Conservation (phyloP, 768 basidiomycete species). For the Cystoderma amianthinum region DNA sequence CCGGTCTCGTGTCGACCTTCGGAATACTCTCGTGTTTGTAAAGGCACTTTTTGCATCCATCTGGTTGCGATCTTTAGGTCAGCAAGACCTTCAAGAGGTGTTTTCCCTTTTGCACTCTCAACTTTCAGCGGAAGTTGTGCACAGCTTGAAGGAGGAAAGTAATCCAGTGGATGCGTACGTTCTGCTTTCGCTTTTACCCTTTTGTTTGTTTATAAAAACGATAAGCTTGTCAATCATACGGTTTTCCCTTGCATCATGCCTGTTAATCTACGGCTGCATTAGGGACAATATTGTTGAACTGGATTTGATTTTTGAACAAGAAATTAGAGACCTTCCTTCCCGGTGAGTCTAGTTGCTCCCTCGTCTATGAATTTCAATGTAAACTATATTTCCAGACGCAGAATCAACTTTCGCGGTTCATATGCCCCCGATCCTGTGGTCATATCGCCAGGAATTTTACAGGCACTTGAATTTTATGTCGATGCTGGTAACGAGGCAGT, state of each 20-base stretch:
- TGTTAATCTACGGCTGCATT: conserved; percentile 65
- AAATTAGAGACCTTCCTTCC: conserved; percentile 45
- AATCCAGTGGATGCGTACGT: conserved; percentile 32
- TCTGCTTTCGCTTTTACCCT: background rate
- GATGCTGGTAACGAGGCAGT: conserved; percentile 41
- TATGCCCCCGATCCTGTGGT: conserved; percentile 51
- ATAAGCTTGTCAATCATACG: conserved; percentile 47
- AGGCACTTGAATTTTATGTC: conserved; percentile 45
- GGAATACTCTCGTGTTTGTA: conserved; percentile 42
- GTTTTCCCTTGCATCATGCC: conserved; percentile 51
- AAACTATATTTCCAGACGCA: conserved; percentile 32
- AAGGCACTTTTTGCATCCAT: conserved; percentile 46
- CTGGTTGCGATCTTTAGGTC: conserved; percentile 55
- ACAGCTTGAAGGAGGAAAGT: conserved; percentile 21
- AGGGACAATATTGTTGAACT: conserved; percentile 33
- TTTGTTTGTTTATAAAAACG: background rate
- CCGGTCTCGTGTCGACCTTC: conserved; percentile 24
- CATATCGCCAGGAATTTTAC: conserved; percentile 50
- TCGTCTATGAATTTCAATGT: conserved; percentile 1
- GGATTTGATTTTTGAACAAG: conserved; percentile 40
- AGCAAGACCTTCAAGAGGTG: conserved; percentile 48
- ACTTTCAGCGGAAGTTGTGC: conserved; percentile 30
- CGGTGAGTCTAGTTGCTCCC: conserved; percentile 32
- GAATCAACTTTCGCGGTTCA: conserved; percentile 31
- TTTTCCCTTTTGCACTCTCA: conserved; percentile 42